Conservation (phyloP, 2,329 filamentous ascomycete species). For the Diaporthe longicolla region DNA sequence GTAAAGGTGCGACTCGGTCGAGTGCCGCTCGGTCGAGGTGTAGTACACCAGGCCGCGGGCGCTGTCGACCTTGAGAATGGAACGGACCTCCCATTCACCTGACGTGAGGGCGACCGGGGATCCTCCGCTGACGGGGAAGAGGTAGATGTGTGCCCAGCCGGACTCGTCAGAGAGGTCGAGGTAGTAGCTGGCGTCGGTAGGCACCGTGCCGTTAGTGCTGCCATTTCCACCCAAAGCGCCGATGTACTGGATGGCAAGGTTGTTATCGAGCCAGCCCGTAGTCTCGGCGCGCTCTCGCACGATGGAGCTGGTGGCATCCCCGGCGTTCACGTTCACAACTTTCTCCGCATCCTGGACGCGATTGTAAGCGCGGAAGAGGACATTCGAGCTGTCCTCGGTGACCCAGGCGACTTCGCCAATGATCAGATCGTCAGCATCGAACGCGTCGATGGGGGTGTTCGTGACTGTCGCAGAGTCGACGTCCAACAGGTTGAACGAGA, state of each 20-base stretch:
- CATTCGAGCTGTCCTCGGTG: conserved; percentile 70
- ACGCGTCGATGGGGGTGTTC: conserved; percentile 69
- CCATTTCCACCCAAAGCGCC: conserved; percentile 53
- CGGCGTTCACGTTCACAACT: conserved; percentile 71
- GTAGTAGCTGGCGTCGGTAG: conserved; percentile 62
- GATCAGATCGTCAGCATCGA: conserved; percentile 71
- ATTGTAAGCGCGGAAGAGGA: conserved; percentile 77
- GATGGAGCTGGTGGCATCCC: conserved; percentile 59
- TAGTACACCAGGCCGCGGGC: conserved; percentile 72
- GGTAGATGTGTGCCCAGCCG: conserved; percentile 76
- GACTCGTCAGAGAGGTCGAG: conserved; percentile 76
- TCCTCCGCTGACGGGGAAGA: conserved; percentile 71
- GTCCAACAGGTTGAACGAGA: conserved; percentile 71
- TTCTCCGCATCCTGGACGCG: conserved; percentile 77
- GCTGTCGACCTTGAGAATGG: conserved; percentile 72
- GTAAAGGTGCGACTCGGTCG: conserved; percentile 77
- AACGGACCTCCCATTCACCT: conserved; percentile 74
- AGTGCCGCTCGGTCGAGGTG: conserved; percentile 74
- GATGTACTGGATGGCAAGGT: conserved; percentile 68
- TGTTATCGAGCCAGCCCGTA: conserved; percentile 75
- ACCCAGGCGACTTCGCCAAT: conserved; percentile 79
- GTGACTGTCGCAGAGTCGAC: conserved; percentile 50
- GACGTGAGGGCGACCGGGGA: conserved; percentile 70
- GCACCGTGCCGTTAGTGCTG: neutral
- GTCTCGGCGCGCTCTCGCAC: conserved; percentile 71